Evolutionary conservation across 2,329 filamentous ascomycete genomes (phyloP), one percentile per base, ranked within the genome.

Genomic region (Aspergillus aculeatinus): DNA sequence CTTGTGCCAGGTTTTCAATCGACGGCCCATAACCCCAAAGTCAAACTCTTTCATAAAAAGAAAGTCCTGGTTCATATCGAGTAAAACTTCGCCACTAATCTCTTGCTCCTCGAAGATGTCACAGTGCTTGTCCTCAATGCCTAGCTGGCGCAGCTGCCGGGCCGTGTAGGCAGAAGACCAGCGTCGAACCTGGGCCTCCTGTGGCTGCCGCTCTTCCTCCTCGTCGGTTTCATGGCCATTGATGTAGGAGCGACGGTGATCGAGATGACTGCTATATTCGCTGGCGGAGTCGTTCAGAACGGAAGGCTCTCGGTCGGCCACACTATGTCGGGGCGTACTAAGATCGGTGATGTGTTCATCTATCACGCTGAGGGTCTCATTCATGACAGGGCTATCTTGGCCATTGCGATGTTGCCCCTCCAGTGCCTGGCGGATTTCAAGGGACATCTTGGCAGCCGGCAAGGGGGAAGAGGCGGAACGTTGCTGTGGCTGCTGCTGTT

Each of bases 291-390:
- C 91, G 63, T 87, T 91, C 48, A 82, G 82, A 70, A 65, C 85
- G 79, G 64, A 88, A 74, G 65, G 68, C 31, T 80, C 78, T 51
- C 85, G 83, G 21, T 74, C 67, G 59, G 63, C 59, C 47, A 83
- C 63, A 69, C 81, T 83, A 62, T 85, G 83, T 25, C 84, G 81
- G 57, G 85, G 85, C 5, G 82, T 86, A 72, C 82, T 84, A 79
- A 98, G 85, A 73, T 96, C 90, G 48, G 92, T 96, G 68, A 98
- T 96, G 73, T 97, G 94, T 77, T 98, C 94, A 74, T 98, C 89
- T 69, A 98, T 98, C 60, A 98, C 94, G 70, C 92, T 96, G 55
- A 98, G 79, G 0, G 94, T 97, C 74, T 98, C 93, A 73, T 93
- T 92, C 81, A 98, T 89, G 53, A 97, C 93, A 11, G 91, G 89